A percentile compares a stretch with the other conserved stretches of the same genome.
phyloP scores from a whole-genome alignment of 176 grass and related monocot genomes.

The Oropetium thomaeum region DNA sequence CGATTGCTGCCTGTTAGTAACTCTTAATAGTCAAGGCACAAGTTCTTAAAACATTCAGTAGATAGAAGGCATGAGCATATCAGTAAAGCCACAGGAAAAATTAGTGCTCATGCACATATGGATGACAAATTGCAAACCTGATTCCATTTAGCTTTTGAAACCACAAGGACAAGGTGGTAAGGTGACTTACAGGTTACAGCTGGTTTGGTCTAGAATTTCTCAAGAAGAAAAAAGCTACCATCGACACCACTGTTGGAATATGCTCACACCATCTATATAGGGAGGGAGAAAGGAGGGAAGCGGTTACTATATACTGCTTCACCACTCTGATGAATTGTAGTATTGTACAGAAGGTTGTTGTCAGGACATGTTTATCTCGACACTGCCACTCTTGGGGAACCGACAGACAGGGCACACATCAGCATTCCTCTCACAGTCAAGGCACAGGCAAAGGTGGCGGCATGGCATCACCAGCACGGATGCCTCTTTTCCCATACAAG shows the following conservation, averaged over 20 bases:
- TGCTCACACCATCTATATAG: background rate
- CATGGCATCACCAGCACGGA: conserved; percentile 57
- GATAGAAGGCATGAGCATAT: background rate
- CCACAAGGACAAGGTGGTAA: background rate
- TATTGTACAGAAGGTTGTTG: background rate
- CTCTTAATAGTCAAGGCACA: background rate
- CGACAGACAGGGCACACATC: conserved; percentile 45
- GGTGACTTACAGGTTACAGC: conserved; percentile 5
- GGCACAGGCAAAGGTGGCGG: conserved; percentile 60
- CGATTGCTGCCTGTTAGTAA: too few species aligned
- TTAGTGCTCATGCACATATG: background rate
- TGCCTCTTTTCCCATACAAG: conserved; percentile 29
- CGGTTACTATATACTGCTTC: conserved; percentile 23
- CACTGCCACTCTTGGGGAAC: conserved; percentile 42
- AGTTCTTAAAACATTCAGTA: background rate
- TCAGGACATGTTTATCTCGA: conserved; percentile 54
- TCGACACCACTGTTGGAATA: conserved; percentile 6
- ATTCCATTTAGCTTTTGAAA: conserved; percentile 6
- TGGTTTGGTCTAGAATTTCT: background rate
- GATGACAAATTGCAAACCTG: background rate
- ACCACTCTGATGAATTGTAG: background rate
- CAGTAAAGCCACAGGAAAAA: background rate
- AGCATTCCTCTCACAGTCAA: conserved; percentile 34
- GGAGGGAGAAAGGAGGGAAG: background rate
- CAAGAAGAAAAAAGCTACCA: background rate